Evolutionary conservation across 306 rosid genomes (phyloP).

Genomic region (Ormosia semicastrata): DNA sequence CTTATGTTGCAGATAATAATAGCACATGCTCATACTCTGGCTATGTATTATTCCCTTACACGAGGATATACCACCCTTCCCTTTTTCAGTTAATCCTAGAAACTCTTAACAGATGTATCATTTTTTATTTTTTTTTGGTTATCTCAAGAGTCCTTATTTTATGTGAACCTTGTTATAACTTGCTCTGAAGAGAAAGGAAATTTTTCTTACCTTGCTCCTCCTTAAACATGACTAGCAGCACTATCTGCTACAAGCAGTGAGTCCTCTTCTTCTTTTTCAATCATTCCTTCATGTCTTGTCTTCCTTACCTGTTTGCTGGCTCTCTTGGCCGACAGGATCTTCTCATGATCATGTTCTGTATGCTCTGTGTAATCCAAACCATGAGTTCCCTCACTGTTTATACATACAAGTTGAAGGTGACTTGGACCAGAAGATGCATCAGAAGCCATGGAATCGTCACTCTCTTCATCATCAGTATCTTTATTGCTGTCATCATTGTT

Average conservation of each 20-base stretch:
- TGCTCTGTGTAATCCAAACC: slow-evolving; percentile 6
- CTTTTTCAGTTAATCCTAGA: background rate
- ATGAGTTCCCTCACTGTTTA: slow-evolving; percentile 34
- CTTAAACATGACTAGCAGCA: slow-evolving; percentile 58
- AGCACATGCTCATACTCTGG: background rate
- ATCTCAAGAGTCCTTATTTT: background rate
- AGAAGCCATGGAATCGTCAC: slow-evolving; percentile 75
- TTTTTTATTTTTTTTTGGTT: background rate
- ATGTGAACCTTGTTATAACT: slow-evolving; percentile 1
- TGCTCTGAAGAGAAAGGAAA: background rate
- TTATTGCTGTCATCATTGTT: background rate
- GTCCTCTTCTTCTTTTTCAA: slow-evolving; percentile 27
- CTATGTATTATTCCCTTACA: background rate
- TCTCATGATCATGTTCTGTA: slow-evolving; percentile 18
- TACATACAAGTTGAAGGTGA: slow-evolving; percentile 27
- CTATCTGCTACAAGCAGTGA: slow-evolving; percentile 46
- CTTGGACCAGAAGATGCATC: slow-evolving; percentile 82
- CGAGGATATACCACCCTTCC: background rate
- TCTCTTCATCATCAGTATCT: slow-evolving; percentile 24
- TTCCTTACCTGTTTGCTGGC: slow-evolving; percentile 34
- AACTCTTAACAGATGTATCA: background rate
- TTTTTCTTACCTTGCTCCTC: slow-evolving; percentile 31
- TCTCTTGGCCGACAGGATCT: slow-evolving; percentile 36
- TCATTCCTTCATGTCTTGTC: slow-evolving; percentile 24
- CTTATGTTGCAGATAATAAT: background rate